Percentiles rank a stretch among this genome's conserved stretches.
Conservation (phyloP, 1,284 basidiomycete genomes). For the Leccinum pachyderme region DNA sequence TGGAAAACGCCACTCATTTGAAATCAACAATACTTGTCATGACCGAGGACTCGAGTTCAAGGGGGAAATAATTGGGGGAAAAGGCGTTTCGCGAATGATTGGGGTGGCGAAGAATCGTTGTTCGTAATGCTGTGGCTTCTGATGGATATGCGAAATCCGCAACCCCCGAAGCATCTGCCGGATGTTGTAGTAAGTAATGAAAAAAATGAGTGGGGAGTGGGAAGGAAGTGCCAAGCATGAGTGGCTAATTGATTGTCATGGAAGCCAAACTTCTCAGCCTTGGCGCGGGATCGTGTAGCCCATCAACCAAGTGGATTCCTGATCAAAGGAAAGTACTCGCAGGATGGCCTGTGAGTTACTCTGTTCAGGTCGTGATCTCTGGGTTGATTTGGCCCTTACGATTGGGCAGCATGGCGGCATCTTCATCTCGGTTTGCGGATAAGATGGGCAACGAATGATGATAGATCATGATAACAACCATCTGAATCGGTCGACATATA, state of each 20-base stretch:
- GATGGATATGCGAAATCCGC: slow-evolving; percentile 8
- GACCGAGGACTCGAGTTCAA: not conserved
- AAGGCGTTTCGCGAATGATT: not conserved
- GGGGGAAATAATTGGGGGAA: not conserved
- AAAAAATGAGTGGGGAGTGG: slow-evolving; percentile 5
- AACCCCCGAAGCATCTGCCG: slow-evolving; percentile 11
- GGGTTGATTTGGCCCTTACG: not conserved
- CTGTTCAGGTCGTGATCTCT: slow-evolving; percentile 2
- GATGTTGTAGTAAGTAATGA: slow-evolving; percentile 4
- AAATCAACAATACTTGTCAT: not conserved
- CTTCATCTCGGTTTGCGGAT: not conserved
- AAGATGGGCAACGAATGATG: not conserved
- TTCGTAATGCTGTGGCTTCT: slow-evolving; percentile 13
- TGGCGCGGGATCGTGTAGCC: slow-evolving; percentile 11
- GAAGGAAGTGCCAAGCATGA: slow-evolving; percentile 9
- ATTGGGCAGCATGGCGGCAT: not conserved
- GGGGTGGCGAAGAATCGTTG: not conserved
- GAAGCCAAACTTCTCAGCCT: slow-evolving; percentile 1
- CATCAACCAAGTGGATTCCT: not conserved
- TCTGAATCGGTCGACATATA: not conserved
- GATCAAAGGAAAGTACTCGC: not conserved
- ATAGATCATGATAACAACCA: slow-evolving; percentile 1
- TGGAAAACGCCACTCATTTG: not conserved
- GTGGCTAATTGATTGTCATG: slow-evolving; percentile 21
- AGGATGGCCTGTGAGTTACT: not conserved